Evolutionary conservation across 805 yeast species (phyloP), one percentile per base, ranked within the genome.

Genomic region (Brettanomyces naardenensis): DNA sequence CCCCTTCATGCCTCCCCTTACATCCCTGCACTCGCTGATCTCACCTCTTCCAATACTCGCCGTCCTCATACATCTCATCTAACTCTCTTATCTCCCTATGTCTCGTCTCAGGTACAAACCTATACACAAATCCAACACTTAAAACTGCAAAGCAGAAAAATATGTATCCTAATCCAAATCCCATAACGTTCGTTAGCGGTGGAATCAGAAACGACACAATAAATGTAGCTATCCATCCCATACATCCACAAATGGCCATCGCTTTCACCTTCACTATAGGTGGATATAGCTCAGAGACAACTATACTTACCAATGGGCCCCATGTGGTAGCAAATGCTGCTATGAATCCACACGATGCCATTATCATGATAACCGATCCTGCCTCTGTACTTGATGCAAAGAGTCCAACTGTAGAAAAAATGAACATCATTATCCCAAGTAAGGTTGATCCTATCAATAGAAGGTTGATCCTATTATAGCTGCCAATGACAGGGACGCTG

Each of bases 241-340:
- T 62, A 29, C 80, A 73, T 36, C 78, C 69, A 23, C 84, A 72
- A 66, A 80, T 71, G 7, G 64, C 51, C 64, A 59, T 56, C 5
- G 75, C 70, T 51, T 70, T 73, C 25, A 75, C 66, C 53, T 76
- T 74, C 44, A 78, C 75, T 49, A 73, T 65, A 41, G 69, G 64
- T 26, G 87, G 87, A 57, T 72, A 81, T 28, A 79, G 54, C 52
- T 81, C 88, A 26, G 81, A 68, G 11, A 80, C 75, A 36, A 80
- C 64, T 19, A 78, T 72, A 56, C 72, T 74, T n/a, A 77, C 68
- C 41, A 82, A 72, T 26, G 88, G 86, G 3, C 88, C 89, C 80
- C 86, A 78, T 11, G 84, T 75, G 18, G 76, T 62, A 3, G 88
- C 85, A 58, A 82, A 81, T 40, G 66, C 67, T 46, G 73, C 66